Conservation (phyloP, 2,329 filamentous ascomycete genomes). For the Neonectria neomacrospora region DNA sequence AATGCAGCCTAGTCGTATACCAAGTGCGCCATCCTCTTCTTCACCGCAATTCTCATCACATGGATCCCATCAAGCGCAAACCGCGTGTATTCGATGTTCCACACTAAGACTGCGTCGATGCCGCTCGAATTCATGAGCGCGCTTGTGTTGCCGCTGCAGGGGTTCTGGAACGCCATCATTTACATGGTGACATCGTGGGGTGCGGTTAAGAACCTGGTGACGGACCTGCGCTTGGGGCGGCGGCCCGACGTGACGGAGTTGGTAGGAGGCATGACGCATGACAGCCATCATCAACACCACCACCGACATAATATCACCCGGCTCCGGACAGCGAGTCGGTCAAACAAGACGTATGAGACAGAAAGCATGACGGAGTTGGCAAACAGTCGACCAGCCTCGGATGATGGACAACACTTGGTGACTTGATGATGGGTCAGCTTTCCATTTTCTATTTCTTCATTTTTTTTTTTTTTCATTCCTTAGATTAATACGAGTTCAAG, state of each 20-base stretch:
- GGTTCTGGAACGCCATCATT: constrained; percentile 86
- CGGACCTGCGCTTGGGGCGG: constrained; percentile 49
- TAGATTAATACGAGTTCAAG: neutral
- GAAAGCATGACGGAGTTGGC: constrained; percentile 65
- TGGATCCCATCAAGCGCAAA: constrained; percentile 85
- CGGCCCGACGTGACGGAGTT: constrained; percentile 51
- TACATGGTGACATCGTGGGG: constrained; percentile 77
- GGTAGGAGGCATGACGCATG: constrained; percentile 39
- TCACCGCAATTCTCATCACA: constrained; percentile 75
- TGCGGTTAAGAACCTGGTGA: constrained; percentile 64
- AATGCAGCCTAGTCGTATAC: constrained; percentile 76
- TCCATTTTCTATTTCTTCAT: too few species aligned
- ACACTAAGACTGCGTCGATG: constrained; percentile 63
- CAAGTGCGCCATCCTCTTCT: constrained; percentile 77
- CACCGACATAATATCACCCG: constrained; percentile 39
- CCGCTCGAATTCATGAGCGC: constrained; percentile 76
- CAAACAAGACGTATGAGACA: constrained; percentile 55
- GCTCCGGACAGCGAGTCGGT: constrained; percentile 48
- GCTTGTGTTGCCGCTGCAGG: constrained; percentile 82
- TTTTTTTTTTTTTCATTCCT: constrained; percentile 25
- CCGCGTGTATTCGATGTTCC: constrained; percentile 75
- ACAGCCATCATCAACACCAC: constrained; percentile 22
- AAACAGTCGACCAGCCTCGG: constrained; percentile 50
- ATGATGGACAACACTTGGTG: constrained; percentile 41
- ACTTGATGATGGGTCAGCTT: constrained; percentile 2